Conservation (phyloP, 1,139 yeast species). For the Zygoascus sp. region DNA sequence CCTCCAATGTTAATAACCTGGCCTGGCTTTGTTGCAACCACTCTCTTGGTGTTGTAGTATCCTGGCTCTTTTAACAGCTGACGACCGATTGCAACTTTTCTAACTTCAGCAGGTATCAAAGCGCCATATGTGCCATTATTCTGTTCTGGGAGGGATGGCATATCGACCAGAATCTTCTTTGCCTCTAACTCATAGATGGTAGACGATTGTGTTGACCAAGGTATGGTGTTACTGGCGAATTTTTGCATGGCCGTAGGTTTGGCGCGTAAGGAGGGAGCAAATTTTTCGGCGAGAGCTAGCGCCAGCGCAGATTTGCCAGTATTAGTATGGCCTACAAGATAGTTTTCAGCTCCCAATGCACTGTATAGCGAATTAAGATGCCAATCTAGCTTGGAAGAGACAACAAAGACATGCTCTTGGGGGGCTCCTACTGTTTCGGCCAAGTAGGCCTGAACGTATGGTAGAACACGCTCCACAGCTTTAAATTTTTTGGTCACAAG, state of each 20-base stretch:
- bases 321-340: conserved; percentile 68
- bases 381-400: conserved; percentile 54
- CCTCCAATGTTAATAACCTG: conserved; percentile 32
- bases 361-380: conserved; percentile 39
- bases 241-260: background rate
- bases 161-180: conserved; percentile 21
- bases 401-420: conserved; percentile 45
- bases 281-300: conserved; percentile 15
- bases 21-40: conserved; percentile 22
- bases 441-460: conserved; percentile 46
- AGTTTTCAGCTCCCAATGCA: conserved; percentile 44
- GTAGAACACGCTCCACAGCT: conserved; percentile 39
- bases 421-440: conserved; percentile 40
- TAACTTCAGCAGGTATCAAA: conserved; percentile 18
- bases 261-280: background rate
- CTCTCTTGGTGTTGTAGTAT: conserved; percentile 21
- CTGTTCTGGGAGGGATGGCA: conserved; percentile 25
- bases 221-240: conserved; percentile 14
- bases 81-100: conserved; percentile 24
- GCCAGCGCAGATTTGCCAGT: conserved; percentile 67
- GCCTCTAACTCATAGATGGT: conserved; percentile 19
- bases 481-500: conserved; percentile 39
- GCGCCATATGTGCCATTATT: conserved; percentile 18
- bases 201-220: conserved; percentile 26
- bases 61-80: conserved; percentile 21